phyloP scores from a whole-genome alignment of 495 filamentous ascomycete species.

The Penicillium psychrofluorescens region DNA sequence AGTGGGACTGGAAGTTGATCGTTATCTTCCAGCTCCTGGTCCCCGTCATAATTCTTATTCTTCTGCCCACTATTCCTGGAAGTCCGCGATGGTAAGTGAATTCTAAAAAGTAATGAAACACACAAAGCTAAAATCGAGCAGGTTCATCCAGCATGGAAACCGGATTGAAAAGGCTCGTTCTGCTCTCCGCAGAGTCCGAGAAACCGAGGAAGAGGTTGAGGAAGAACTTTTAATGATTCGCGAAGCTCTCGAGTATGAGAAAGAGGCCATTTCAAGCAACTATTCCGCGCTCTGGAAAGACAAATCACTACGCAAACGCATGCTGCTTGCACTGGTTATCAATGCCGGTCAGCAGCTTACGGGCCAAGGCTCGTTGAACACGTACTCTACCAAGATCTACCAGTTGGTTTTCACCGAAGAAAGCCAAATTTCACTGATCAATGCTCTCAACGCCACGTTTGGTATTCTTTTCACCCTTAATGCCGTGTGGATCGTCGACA shows the following conservation, averaged over 20 bases:
- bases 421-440: slow-evolving; percentile 57
- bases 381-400: slow-evolving; percentile 58
- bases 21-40: slow-evolving; percentile 57
- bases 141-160: slow-evolving; percentile 45
- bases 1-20: slow-evolving; percentile 58
- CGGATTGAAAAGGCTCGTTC: slow-evolving; percentile 46
- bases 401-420: slow-evolving; percentile 50
- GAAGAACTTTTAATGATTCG: slow-evolving; percentile 49
- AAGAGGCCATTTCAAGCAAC: slow-evolving; percentile 48
- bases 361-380: slow-evolving; percentile 55
- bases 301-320: slow-evolving; percentile 50
- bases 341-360: slow-evolving; percentile 58
- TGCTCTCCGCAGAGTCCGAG: slow-evolving; percentile 44
- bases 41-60: slow-evolving; percentile 42
- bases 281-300: slow-evolving; percentile 56
- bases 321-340: slow-evolving; percentile 45
- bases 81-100: slow-evolving; percentile 46
- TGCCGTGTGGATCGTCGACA: slow-evolving; percentile 63
- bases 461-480: slow-evolving; percentile 59
- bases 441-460: slow-evolving; percentile 64
- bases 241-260: slow-evolving; percentile 56
- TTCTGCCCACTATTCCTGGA: slow-evolving; percentile 50
- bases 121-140: slow-evolving; percentile 4
- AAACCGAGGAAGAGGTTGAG: slow-evolving; percentile 52
- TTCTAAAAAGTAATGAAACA: neutral